Percentiles rank a stretch among this genome's conserved stretches.
Conservation (phyloP, 139 green algal species). For the Chlorella sp. region DNA sequence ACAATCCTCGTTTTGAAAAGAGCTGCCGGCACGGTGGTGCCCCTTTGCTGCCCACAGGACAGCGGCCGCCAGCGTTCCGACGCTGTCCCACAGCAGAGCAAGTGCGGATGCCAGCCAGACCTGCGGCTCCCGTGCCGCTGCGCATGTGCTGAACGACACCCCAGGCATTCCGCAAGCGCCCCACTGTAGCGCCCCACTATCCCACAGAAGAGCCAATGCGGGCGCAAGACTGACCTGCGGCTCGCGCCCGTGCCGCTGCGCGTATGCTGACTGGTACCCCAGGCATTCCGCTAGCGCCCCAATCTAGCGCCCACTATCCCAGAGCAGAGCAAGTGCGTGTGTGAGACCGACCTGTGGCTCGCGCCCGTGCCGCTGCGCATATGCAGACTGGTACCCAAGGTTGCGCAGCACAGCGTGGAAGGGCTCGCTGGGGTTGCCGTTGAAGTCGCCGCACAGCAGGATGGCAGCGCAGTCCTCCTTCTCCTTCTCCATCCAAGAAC, state of each 20-base stretch:
- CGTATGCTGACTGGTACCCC: conserved; percentile 49
- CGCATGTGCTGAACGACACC: too few species aligned
- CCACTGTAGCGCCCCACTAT: too few species aligned
- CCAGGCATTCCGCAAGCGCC: too few species aligned
- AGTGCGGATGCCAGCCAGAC: too few species aligned
- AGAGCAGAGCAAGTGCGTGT: neutral
- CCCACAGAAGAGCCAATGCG: neutral
- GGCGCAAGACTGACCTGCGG: conserved; percentile 6
- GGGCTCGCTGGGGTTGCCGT: conserved; percentile 46
- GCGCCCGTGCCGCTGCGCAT: conserved; percentile 31
- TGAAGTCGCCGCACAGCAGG: conserved; percentile 61
- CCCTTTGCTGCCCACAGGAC: too few species aligned
- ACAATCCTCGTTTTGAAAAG: too few species aligned
- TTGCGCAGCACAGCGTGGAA: conserved; percentile 39
- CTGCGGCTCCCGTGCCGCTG: too few species aligned
- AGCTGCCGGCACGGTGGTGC: too few species aligned
- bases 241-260: conserved; percentile 39
- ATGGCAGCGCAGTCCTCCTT: conserved; percentile 41
- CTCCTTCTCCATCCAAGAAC: conserved; percentile 51
- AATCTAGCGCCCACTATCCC: neutral
- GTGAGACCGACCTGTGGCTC: conserved; percentile 36
- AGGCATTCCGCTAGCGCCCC: too few species aligned
- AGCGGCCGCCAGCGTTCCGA: too few species aligned
- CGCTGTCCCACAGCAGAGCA: too few species aligned
- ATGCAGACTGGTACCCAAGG: conserved; percentile 44